Percentiles rank a stretch among this genome's conserved stretches.
These are phyloP conservation scores for Pyrus betulifolia DNA, from an alignment of 306 rosid genomes.

Conservation along the genomic window DNA sequence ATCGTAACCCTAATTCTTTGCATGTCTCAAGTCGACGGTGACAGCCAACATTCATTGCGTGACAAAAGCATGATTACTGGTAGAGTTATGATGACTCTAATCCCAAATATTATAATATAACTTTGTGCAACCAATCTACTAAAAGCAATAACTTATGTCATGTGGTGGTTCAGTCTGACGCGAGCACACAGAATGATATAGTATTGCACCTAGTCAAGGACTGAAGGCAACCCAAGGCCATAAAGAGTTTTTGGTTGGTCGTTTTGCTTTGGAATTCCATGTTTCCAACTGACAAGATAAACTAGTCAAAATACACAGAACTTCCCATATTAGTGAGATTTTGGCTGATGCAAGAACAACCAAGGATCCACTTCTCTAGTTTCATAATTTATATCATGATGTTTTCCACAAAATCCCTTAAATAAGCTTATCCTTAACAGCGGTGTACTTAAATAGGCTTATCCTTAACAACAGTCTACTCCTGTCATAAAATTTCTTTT, in stretches of 20 bases:
- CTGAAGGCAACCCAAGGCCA: background rate
- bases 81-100: background rate
- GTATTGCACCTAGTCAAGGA: background rate
- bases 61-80: conserved; percentile 1
- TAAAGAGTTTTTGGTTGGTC: background rate
- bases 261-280: background rate
- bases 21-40: background rate
- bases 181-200: background rate
- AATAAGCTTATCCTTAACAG: background rate
- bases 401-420: background rate
- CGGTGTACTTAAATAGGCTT: too few relatives aligned
- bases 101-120: background rate
- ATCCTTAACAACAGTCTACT: background rate
- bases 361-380: background rate
- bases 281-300: background rate
- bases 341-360: conserved; percentile 1
- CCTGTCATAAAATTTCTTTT: background rate
- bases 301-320: background rate
- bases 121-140: background rate
- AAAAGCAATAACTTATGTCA: background rate
- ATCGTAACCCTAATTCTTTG: too few relatives aligned
- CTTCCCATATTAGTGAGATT: background rate
- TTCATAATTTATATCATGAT: background rate
- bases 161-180: background rate
- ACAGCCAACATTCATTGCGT: background rate